phyloP scores from a whole-genome alignment of 208 protist species.

The Balamuthia mandrillaris region DNA sequence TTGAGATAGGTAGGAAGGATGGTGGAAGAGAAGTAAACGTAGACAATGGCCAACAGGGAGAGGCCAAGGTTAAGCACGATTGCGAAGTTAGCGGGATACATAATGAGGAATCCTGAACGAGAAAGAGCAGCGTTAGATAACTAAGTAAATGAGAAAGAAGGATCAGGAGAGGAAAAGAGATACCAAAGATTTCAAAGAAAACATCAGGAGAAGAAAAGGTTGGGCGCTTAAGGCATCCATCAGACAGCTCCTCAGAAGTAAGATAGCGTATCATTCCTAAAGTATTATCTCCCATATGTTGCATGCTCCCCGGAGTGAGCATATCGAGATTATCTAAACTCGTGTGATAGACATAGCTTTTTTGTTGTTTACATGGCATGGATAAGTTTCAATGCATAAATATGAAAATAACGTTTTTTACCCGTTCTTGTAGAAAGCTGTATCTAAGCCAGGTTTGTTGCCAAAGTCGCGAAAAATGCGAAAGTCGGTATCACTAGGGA shows the following conservation, averaged over 20 bases:
- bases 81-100: too few species aligned
- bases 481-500: constrained; percentile 53
- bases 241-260: background rate
- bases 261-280: constrained; percentile 1
- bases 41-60: too few species aligned
- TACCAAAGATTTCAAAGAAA: too few species aligned
- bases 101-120: too few species aligned
- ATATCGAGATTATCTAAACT: background rate
- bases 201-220: background rate
- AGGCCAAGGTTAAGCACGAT: too few species aligned
- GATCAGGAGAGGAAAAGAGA: too few species aligned
- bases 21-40: background rate
- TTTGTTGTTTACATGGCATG: background rate
- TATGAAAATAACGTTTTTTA: background rate
- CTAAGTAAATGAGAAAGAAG: too few species aligned
- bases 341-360: constrained; percentile 53
- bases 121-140: too few species aligned
- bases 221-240: background rate
- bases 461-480: constrained; percentile 58
- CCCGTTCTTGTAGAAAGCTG: constrained; percentile 46
- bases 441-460: constrained; percentile 42
- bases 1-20: too few species aligned
- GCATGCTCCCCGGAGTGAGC: constrained; percentile 34
- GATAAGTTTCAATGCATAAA: background rate
- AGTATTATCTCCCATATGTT: constrained; percentile 47